These are phyloP conservation scores for Limnomonas spitsbergensis DNA, from an alignment of 139 green algal species.

Conservation along the genomic window DNA sequence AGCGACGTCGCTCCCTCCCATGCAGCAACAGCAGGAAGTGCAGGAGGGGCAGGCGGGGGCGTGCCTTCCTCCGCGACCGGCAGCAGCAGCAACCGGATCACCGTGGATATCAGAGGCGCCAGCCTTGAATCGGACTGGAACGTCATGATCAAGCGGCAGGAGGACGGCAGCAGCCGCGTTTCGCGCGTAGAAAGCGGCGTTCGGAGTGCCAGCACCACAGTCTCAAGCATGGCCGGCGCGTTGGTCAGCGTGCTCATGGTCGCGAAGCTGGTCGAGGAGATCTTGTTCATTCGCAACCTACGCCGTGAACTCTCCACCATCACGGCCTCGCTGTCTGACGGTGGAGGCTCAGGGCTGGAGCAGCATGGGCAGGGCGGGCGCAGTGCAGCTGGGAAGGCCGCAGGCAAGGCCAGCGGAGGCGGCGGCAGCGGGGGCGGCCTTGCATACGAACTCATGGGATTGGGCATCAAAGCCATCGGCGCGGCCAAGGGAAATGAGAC, in stretches of 20 bases:
- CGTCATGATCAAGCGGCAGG: slow-evolving; percentile 17
- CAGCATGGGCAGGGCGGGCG: not conserved
- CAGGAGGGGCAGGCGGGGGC: too few species aligned
- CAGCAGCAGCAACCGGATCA: slow-evolving; percentile 5
- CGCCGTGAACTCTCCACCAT: not conserved
- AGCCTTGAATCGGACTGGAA: slow-evolving; percentile 19
- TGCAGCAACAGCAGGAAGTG: too few species aligned
- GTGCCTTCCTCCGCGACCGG: too few species aligned
- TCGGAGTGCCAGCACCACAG: slow-evolving; percentile 6
- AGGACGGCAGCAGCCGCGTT: not conserved
- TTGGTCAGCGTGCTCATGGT: slow-evolving; percentile 37
- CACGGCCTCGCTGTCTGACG: not conserved
- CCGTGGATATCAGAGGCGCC: slow-evolving; percentile 25
- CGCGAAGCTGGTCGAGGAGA: slow-evolving; percentile 42
- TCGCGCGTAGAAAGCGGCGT: slow-evolving; percentile 7
- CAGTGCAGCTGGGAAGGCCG: not conserved
- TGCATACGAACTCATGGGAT: not conserved
- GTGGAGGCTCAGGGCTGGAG: not conserved
- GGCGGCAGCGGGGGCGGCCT: not conserved
- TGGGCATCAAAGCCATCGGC: not conserved
- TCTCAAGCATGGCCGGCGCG: slow-evolving; percentile 1
- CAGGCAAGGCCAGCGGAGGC: not conserved
- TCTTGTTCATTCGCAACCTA: slow-evolving; percentile 1
- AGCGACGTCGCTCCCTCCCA: too few species aligned
- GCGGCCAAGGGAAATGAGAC: not conserved